These are phyloP conservation scores for Lactarius evosmus DNA, from an alignment of 768 basidiomycete genomes.

Conservation along the genomic window DNA sequence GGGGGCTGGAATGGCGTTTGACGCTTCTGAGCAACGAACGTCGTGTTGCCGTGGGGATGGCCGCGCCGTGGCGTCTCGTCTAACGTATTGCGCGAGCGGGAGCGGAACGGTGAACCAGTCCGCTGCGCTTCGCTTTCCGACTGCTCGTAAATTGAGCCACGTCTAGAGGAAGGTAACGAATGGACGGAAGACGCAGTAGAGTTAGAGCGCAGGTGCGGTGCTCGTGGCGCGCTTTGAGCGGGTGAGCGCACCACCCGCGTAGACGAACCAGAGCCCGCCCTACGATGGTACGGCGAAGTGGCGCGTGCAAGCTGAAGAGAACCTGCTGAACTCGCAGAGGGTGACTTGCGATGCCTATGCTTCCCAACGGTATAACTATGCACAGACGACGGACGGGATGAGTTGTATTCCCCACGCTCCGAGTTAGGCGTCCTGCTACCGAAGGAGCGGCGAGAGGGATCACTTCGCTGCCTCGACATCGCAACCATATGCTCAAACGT, in stretches of 20 bases:
- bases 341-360: conserved; percentile 66
- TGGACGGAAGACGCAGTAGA: conserved; percentile 76
- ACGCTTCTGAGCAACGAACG: conserved; percentile 81
- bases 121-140: conserved; percentile 66
- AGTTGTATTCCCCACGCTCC: conserved; percentile 67
- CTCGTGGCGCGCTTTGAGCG: conserved; percentile 46
- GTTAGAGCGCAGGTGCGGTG: conserved; percentile 65
- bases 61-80: conserved; percentile 47
- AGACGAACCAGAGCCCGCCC: conserved; percentile 78
- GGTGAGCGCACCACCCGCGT: conserved; percentile 65
- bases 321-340: conserved; percentile 73
- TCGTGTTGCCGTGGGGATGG: conserved; percentile 42
- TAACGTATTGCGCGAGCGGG: conserved; percentile 45
- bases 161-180: conserved; percentile 73
- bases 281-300: conserved; percentile 77
- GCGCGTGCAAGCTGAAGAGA: conserved; percentile 56
- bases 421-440: conserved; percentile 86
- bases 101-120: conserved; percentile 61
- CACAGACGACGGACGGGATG: conserved; percentile 80
- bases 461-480: conserved; percentile 43
- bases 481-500: conserved; percentile 40
- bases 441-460: conserved; percentile 64
- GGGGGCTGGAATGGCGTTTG: conserved; percentile 63
- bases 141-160: conserved; percentile 71
- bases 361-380: conserved; percentile 65